Evolutionary conservation across 139 green algal species (phyloP).

Genomic region (Zygnema cylindricum): DNA sequence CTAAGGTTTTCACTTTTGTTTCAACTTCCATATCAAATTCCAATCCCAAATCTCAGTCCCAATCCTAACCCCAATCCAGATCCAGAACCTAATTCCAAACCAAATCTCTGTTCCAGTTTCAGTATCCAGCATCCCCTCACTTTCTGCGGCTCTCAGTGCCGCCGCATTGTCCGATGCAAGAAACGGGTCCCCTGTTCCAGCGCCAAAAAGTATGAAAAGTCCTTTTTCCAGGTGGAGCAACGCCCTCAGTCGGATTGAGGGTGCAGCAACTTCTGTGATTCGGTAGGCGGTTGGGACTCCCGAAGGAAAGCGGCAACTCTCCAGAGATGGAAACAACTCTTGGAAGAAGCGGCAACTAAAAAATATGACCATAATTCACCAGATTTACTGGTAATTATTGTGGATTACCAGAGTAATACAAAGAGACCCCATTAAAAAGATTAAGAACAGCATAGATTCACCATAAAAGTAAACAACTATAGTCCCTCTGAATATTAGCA

Average conservation of each 20-base stretch:
- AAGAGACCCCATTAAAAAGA: too few relatives aligned
- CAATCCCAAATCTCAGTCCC: not conserved
- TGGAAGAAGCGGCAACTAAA: conserved; percentile 96
- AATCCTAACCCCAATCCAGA: too few relatives aligned
- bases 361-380: conserved; percentile 97
- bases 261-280: conserved; percentile 94
- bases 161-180: conserved; percentile 98
- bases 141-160: conserved; percentile 92
- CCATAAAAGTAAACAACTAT: too few relatives aligned
- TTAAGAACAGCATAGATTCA: too few relatives aligned
- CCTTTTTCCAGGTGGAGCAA: conserved; percentile 93
- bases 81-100: too few relatives aligned
- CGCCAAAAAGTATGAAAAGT: conserved; percentile 97
- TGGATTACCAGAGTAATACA: too few relatives aligned
- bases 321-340: conserved; percentile 74
- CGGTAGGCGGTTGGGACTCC: conserved; percentile 93
- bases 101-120: too few relatives aligned
- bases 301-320: conserved; percentile 74
- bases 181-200: conserved; percentile 95
- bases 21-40: not conserved
- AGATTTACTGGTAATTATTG: too few relatives aligned
- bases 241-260: conserved; percentile 92
- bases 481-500: too few relatives aligned
- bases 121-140: conserved; percentile 1
- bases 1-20: too few relatives aligned